Evolutionary conservation across 352 stramenopile genomes (phyloP).

Genomic region (Phytophthora lateralis): DNA sequence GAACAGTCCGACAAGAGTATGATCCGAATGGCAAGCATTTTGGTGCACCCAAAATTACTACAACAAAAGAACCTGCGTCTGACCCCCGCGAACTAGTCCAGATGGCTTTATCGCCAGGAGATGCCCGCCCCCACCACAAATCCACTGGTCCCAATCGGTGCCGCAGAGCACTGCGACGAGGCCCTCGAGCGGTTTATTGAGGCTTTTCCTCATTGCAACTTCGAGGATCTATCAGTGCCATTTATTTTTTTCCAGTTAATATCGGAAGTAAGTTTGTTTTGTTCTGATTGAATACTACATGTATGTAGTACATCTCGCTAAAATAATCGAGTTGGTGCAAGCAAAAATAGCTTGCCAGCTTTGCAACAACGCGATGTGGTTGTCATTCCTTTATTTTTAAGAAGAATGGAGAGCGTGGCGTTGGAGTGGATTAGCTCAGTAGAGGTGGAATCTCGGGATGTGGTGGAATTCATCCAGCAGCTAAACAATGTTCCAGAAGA

Average conservation of each 20-base stretch:
- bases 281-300: not conserved
- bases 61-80: not conserved
- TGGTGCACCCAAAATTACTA: not conserved
- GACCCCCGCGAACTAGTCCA: not conserved
- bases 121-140: not conserved
- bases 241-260: not conserved
- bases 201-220: constrained; percentile 6
- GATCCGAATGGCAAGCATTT: not conserved
- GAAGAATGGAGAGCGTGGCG: constrained; percentile 46
- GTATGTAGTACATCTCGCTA: too few relatives aligned
- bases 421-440: constrained; percentile 52
- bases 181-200: not conserved
- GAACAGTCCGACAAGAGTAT: not conserved
- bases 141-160: not conserved
- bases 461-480: constrained; percentile 56
- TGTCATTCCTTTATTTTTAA: not conserved
- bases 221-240: not conserved
- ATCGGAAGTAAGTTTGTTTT: not conserved
- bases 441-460: constrained; percentile 36
- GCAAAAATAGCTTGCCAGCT: constrained; percentile 10
- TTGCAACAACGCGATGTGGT: not conserved
- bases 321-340: not conserved
- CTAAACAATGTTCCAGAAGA: constrained; percentile 46
- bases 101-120: not conserved
- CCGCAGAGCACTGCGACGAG: not conserved